Percentiles rank a stretch among this genome's conserved stretches.
phyloP scores from a whole-genome alignment of 2,329 filamentous ascomycete species.

The Fusarium chlamydosporum region DNA sequence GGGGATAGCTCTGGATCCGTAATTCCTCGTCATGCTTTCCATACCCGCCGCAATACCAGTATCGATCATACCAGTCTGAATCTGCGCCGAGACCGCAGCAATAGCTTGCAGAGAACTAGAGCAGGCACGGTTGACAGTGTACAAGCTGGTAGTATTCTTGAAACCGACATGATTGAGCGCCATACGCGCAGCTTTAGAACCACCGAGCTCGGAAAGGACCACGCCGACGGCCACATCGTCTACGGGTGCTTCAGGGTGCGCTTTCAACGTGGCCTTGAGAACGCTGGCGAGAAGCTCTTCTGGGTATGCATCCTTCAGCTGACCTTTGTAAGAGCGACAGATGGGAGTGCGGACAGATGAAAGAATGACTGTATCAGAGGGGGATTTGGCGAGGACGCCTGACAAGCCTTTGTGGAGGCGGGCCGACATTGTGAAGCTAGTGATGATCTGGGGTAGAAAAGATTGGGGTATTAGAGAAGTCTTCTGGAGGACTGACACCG shows the following conservation, averaged over 20 bases:
- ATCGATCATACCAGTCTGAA: constrained; percentile 79
- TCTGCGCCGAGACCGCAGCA: constrained; percentile 79
- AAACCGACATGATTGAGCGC: constrained; percentile 88
- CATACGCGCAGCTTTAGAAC: constrained; percentile 91
- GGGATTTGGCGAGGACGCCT: constrained; percentile 81
- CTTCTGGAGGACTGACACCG: neutral
- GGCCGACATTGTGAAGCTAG: constrained; percentile 36
- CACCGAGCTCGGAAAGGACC: constrained; percentile 91
- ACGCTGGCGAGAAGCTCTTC: constrained; percentile 85
- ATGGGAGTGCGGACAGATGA: constrained; percentile 92
- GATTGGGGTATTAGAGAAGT: neutral
- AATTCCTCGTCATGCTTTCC: constrained; percentile 97
- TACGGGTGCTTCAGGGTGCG: constrained; percentile 74
- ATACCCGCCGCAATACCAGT: constrained; percentile 88
- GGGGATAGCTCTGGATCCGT: constrained; percentile 87
- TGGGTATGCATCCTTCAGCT: constrained; percentile 88
- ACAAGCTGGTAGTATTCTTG: constrained; percentile 78
- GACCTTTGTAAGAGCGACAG: constrained; percentile 85
- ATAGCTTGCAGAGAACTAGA: constrained; percentile 83
- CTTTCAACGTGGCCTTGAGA: constrained; percentile 63
- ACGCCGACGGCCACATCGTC: constrained; percentile 90
- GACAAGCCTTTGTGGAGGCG: constrained; percentile 69
- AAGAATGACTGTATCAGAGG: constrained; percentile 88
- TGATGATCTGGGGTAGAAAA: neutral
- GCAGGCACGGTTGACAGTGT: constrained; percentile 92